A percentile compares a stretch with the other conserved stretches of the same genome.
Conservation (phyloP, 805 yeast species). For the Zygotorulaspora danielsina region DNA sequence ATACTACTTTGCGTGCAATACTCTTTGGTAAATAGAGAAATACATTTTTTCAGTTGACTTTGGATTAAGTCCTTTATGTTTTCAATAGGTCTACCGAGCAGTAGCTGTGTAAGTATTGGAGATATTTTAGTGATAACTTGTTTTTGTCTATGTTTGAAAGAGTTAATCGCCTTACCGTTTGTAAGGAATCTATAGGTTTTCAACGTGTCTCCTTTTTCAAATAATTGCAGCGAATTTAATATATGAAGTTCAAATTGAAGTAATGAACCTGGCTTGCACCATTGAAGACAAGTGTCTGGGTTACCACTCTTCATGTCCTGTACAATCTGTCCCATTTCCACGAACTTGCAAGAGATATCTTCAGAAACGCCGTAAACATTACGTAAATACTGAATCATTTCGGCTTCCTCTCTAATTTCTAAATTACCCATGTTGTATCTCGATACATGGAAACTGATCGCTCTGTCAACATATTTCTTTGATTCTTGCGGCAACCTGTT, state of each 20-base stretch:
- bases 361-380: conserved; percentile 30
- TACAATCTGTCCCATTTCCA: conserved; percentile 42
- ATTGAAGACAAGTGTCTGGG: conserved; percentile 44
- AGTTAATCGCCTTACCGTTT: conserved; percentile 27
- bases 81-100: conserved; percentile 21
- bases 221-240: conserved; percentile 21
- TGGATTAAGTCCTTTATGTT: conserved; percentile 24
- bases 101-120: conserved; percentile 40
- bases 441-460: conserved; percentile 44
- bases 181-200: conserved; percentile 45
- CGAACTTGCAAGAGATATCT: conserved; percentile 37
- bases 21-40: conserved; percentile 41
- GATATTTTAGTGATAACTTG: conserved; percentile 40
- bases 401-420: conserved; percentile 29
- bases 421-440: conserved; percentile 44
- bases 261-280: conserved; percentile 39
- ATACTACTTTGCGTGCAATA: conserved; percentile 48
- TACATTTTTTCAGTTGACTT: conserved; percentile 24
- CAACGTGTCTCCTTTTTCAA: conserved; percentile 18
- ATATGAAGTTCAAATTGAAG: conserved; percentile 28
- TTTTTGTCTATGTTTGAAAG: conserved; percentile 38
- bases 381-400: conserved; percentile 31
- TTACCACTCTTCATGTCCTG: conserved; percentile 36
- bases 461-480: conserved; percentile 35
- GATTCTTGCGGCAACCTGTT: conserved; percentile 29